Evolutionary conservation across 164 flowering plant species (phyloP).

Genomic region (Malania oleifera): DNA sequence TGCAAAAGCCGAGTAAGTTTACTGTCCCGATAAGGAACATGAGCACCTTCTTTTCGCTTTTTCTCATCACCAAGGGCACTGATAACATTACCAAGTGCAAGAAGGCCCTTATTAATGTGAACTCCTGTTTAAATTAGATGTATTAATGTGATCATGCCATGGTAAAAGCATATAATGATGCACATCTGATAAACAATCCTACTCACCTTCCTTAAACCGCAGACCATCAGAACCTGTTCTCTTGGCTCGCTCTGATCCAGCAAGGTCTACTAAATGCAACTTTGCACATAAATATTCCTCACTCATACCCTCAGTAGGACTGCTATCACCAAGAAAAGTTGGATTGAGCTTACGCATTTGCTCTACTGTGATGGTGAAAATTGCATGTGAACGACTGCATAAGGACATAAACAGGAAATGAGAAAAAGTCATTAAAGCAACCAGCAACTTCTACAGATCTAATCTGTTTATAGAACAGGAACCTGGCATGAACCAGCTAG

Average conservation of each 20-base stretch:
- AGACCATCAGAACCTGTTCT: slow-evolving; percentile 98
- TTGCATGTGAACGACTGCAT: slow-evolving; percentile 93
- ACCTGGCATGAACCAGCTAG: background rate
- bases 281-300: slow-evolving; percentile 95
- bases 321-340: slow-evolving; percentile 30
- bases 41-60: slow-evolving; percentile 89
- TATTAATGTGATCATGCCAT: background rate
- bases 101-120: slow-evolving; percentile 96
- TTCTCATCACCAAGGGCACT: slow-evolving; percentile 99
- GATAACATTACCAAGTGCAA: slow-evolving; percentile 98
- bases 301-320: slow-evolving; percentile 44
- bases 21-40: slow-evolving; percentile 98
- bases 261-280: slow-evolving; percentile 97
- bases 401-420: slow-evolving; percentile 14
- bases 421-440: slow-evolving; percentile 8
- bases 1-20: slow-evolving; percentile 97
- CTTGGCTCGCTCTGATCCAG: slow-evolving; percentile 98
- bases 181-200: background rate
- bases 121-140: slow-evolving; percentile 53
- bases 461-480: background rate
- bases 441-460: background rate
- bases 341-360: slow-evolving; percentile 69
- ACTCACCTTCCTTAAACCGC: slow-evolving; percentile 94
- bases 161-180: background rate
- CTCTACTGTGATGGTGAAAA: slow-evolving; percentile 96